Conservation (phyloP, 1,139 yeast genomes). For the Magnusiomyces fungicola region DNA sequence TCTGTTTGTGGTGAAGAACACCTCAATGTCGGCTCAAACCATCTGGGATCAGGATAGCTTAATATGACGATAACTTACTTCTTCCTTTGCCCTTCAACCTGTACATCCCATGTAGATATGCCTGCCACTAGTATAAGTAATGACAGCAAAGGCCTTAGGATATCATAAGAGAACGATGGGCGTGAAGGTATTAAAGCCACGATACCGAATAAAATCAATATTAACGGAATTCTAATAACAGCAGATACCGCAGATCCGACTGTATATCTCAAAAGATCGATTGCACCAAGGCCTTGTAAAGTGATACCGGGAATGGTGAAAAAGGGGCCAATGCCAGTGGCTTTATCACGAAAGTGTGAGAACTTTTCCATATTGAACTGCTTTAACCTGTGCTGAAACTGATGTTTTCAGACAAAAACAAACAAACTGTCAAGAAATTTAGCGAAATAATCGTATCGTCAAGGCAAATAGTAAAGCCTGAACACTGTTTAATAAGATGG, state of each 20-base stretch:
- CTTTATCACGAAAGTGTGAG: constrained; percentile 36
- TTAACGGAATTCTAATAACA: constrained; percentile 23
- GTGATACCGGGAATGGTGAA: constrained; percentile 20
- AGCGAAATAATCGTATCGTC: too few relatives aligned
- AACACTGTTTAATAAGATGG: too few relatives aligned
- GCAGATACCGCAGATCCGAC: constrained; percentile 18
- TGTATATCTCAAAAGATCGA: constrained; percentile 9
- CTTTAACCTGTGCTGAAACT: too few relatives aligned
- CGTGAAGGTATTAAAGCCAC: constrained; percentile 15
- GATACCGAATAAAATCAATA: constrained; percentile 18
- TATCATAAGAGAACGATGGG: constrained; percentile 12
- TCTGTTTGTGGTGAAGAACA: too few relatives aligned
- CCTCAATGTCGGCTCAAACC: not conserved
- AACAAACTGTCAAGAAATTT: too few relatives aligned
- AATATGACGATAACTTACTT: constrained; percentile 9
- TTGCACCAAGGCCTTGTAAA: not conserved
- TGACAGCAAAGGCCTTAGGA: constrained; percentile 17
- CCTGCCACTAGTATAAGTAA: constrained; percentile 18
- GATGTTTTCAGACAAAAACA: too few relatives aligned
- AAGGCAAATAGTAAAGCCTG: too few relatives aligned
- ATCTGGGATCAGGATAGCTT: constrained; percentile 6
- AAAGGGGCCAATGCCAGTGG: constrained; percentile 39
- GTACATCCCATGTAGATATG: constrained; percentile 16
- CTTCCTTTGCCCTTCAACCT: constrained; percentile 15
- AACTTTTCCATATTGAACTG: constrained; percentile 41